Base-by-base conservation (phyloP, 1,284 basidiomycete species). In the Austroboletus niveus region DNA sequence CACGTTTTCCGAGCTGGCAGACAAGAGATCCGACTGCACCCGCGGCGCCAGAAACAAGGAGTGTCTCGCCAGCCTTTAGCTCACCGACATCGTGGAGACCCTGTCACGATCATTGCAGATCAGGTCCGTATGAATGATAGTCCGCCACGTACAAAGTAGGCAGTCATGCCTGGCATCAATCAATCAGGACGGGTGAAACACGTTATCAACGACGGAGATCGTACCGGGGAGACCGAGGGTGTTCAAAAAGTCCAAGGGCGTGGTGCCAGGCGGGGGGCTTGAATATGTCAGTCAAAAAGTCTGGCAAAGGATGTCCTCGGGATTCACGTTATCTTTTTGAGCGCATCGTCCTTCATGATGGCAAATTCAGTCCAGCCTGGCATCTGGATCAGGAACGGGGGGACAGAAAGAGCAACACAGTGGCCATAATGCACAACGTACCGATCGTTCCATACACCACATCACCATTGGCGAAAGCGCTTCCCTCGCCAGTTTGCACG, bases 41-140 rank as follows among this genome's bases (percentile, higher is more conserved):
- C 20, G 92, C 93, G 0, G 93, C 93, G 20, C 91, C 93, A 1
- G 90, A 91, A 20, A 96, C 87, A 27, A 95, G 79, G 44, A 95
- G 80, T 0, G 81, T 89, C 53, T 96, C 92, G 10, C 92, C 91
- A 0, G 84, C 69, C 67, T 94, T 89, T 61, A 94, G 66, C 55
- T 89, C 67, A 27, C 85, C 91, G 42, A 95, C 75, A 49, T 92
- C 88, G 64, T 84, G 76, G 36, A 95, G 75, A n/a, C 93, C 91
- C 89, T 91, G 54, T n/a, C 32, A 32, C 20, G 22, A 42, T 38
- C 30, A 48, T 42, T 27, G 47, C 15, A 39, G 40, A 47, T 57
- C 45, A 58, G 30, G 4, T 17, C 12, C 17, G 42, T 29, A 46
- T 40, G 34, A 55, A 36, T 20, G 35, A 53, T 30, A 8, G 3